These are phyloP conservation scores for Tripterygium wilfordii DNA, from an alignment of 177 flowering plant genomes.

Conservation along the genomic window DNA sequence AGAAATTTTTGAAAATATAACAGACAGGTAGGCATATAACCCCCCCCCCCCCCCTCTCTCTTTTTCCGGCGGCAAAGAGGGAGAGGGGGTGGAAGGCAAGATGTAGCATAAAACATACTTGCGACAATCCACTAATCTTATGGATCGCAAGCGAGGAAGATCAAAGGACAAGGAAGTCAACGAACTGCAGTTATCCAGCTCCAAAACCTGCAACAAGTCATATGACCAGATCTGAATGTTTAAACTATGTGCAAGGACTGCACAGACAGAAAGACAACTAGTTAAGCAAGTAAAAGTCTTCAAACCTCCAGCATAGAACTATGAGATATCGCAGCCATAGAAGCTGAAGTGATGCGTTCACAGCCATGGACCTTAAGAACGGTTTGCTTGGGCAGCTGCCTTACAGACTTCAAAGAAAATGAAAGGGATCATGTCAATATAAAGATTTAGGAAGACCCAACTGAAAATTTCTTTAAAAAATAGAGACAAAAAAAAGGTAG, in stretches of 20 bases:
- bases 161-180: constrained; percentile 77
- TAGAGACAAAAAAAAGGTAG: background rate
- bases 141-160: constrained; percentile 60
- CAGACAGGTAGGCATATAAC: too few relatives aligned
- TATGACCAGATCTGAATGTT: too few relatives aligned
- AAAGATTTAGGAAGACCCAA: background rate
- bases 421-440: constrained; percentile 12
- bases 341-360: constrained; percentile 94
- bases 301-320: constrained; percentile 76
- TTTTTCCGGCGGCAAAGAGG: too few relatives aligned
- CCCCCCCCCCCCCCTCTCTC: too few relatives aligned
- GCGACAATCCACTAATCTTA: constrained; percentile 84
- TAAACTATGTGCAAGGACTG: too few relatives aligned
- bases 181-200: constrained; percentile 77
- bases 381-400: constrained; percentile 71
- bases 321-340: constrained; percentile 70
- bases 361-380: constrained; percentile 85
- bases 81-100: background rate
- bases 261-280: too few relatives aligned
- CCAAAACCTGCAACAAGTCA: constrained; percentile 60
- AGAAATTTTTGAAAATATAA: too few relatives aligned
- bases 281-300: too few relatives aligned
- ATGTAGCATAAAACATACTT: constrained; percentile 40
- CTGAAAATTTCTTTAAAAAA: background rate
- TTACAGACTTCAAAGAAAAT: constrained; percentile 54